Evolutionary conservation across 202 grass and related monocot species (phyloP).

Genomic region (Carex arenaria): DNA sequence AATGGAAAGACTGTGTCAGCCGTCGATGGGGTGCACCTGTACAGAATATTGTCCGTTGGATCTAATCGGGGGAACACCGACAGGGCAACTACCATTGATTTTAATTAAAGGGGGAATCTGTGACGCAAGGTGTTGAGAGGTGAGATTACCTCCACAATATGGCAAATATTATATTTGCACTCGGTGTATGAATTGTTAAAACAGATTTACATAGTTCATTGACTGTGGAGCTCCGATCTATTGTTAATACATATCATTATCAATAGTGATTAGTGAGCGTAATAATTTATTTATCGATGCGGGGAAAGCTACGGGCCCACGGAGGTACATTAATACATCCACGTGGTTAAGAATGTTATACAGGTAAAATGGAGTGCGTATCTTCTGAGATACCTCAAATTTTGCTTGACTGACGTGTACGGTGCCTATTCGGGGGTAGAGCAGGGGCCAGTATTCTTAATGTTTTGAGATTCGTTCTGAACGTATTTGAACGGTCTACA

Average conservation of each 20-base stretch:
- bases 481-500: too few relatives aligned
- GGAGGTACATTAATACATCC: constrained; percentile 8
- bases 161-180: neutral
- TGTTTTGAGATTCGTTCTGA: too few relatives aligned
- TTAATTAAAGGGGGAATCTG: constrained; percentile 11
- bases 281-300: neutral
- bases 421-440: too few relatives aligned
- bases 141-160: neutral
- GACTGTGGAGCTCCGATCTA: neutral
- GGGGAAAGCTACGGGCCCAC: neutral
- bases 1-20: neutral
- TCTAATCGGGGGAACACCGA: neutral
- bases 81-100: neutral
- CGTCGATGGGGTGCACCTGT: neutral
- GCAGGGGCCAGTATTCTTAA: too few relatives aligned
- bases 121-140: constrained; percentile 1
- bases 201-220: too few relatives aligned
- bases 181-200: neutral
- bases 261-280: neutral
- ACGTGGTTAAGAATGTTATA: neutral
- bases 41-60: neutral
- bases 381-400: too few relatives aligned
- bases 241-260: too few relatives aligned
- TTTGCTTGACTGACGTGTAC: too few relatives aligned
- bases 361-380: too few relatives aligned